Base-by-base conservation (phyloP, 495 filamentous ascomycete species). In the Lasiosphaeria ovina region DNA sequence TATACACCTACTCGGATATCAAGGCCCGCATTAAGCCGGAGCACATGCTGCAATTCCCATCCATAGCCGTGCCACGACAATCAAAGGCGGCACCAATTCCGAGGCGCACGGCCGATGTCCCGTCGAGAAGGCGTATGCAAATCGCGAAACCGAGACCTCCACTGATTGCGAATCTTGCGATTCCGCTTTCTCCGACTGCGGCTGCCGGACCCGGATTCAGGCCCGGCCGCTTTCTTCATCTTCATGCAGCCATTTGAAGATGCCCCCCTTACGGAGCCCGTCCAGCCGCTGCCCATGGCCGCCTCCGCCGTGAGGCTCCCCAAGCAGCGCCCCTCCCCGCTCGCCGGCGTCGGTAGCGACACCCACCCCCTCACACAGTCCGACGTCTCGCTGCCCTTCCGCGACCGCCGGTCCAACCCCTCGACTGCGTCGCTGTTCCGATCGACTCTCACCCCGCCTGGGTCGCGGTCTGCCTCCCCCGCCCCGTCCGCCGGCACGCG, bases 351-450 rank as follows among this genome's bases (percentile, higher is more conserved):
- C 47, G n/a, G 14, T 24, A 51, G 12, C 49, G 49, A 51, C 49
- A 31, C 12, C 16, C 64, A 71, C 42, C 62, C 69, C 8, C 69
- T 77, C 47, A 69, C 73, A 53, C 70, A 73, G 36, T 75, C 78
- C 67, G 76, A 74, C 36, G 50, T 79, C 17, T 78, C 77, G 42
- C 73, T 85, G 45, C 76, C 77, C 74, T 57, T 82, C 42, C 64
- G 60, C 69, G 66, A 60, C 17, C 64, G 82, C 45, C 74, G 72
- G 38, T 77, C 81, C 35, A 83, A 77, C 58, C 78, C 84, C 6
- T 85, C 85, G 64, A 69, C 87, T 68, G 75, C 84, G 65, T 76
- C 82, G 63, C 73, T 87, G 69, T 80, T 86, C 74, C 74, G 85
- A 71, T 76, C 81, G 2, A 83, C 81, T 51, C 72, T 83, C 59